Evolutionary conservation across 805 yeast species (phyloP), one percentile per base, ranked within the genome.

Genomic region (Pichia californica): DNA sequence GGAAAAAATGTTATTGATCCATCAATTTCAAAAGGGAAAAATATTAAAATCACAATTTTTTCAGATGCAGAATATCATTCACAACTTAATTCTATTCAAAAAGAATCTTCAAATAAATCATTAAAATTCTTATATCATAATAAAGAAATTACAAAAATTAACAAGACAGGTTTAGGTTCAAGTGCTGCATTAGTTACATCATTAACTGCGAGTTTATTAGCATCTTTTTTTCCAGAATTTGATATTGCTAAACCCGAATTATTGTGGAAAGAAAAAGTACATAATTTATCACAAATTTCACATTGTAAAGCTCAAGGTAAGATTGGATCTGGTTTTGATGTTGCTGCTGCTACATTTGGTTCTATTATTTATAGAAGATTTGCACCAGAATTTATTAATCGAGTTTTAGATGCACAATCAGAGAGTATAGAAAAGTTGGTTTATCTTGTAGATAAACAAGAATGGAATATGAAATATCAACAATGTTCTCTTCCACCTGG

Each of bases 251-350:
- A 60, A 7, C 28, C 36, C 16, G 38, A 5, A 57, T 60, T 26
- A 50, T 68, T 23, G 51, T 46, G 49, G 47, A 50, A 45, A 23
- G 31, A 53, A 5, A 47, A 60, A n/a, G 69, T 91, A 29, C 98
- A 93, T 60, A 91, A 88, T 54, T 63, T 88, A 23, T 77, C 96
- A 0, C 99, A 93, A 60, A 69, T 86, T 8, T 83, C 95, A 0
- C 99, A 93, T 61, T 89, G 96, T 60, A 73, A 77, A 45, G 98
- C 99, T 3, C 99, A 93, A 61, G 86, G 87, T 27, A 93, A 93
- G 62, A 81, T 93, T 21, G 99, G 99, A 0, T 88, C 96, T 3
- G 99, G 99, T 0, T 93, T 93, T 62, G 99, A 93, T 59, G 95
- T 93, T 33, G 98, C 96, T 0, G 82, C 97, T 21, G 99, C 99